These are phyloP conservation scores for Castanopsis chinensis DNA, from an alignment of 306 rosid genomes.

Conservation along the genomic window DNA sequence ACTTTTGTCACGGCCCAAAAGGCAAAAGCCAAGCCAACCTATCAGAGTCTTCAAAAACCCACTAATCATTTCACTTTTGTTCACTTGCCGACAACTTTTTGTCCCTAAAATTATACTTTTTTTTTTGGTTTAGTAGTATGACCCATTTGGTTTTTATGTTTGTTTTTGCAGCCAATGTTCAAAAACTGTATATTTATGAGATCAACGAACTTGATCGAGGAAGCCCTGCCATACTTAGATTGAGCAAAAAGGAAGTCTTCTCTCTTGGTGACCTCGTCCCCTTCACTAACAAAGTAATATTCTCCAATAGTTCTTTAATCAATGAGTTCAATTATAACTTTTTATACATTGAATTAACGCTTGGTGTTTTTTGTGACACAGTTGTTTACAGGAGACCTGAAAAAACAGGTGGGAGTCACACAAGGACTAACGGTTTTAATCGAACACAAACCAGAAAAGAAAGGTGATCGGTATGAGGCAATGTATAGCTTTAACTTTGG, in stretches of 20 bases:
- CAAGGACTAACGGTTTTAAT: conserved; percentile 55
- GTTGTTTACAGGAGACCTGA: conserved; percentile 54
- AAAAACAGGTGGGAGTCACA: conserved; percentile 56
- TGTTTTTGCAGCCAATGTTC: conserved; percentile 49
- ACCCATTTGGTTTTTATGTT: conserved; percentile 18
- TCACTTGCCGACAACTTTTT: neutral
- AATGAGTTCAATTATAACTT: too few relatives aligned
- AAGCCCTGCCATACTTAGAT: conserved; percentile 60
- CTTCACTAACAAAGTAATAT: conserved; percentile 59
- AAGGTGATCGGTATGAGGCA: conserved; percentile 62
- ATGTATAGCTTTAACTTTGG: conserved; percentile 66
- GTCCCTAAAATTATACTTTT: neutral
- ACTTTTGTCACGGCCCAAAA: too few relatives aligned
- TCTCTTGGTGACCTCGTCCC: conserved; percentile 77
- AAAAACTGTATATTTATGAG: conserved; percentile 58
- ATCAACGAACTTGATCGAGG: conserved; percentile 69
- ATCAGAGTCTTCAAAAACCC: conserved; percentile 22
- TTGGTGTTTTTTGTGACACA: neutral
- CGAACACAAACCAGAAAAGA: conserved; percentile 53
- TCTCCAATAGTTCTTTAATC: too few relatives aligned
- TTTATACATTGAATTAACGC: too few relatives aligned
- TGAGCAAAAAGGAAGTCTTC: conserved; percentile 56
- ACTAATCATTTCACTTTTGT: neutral
- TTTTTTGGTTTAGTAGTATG: conserved; percentile 5
- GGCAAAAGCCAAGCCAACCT: neutral